Percentiles rank a stretch among this genome's conserved stretches.
These are phyloP conservation scores for Thelonectria olida DNA, from an alignment of 2,329 filamentous ascomycete genomes.

Conservation along the genomic window DNA sequence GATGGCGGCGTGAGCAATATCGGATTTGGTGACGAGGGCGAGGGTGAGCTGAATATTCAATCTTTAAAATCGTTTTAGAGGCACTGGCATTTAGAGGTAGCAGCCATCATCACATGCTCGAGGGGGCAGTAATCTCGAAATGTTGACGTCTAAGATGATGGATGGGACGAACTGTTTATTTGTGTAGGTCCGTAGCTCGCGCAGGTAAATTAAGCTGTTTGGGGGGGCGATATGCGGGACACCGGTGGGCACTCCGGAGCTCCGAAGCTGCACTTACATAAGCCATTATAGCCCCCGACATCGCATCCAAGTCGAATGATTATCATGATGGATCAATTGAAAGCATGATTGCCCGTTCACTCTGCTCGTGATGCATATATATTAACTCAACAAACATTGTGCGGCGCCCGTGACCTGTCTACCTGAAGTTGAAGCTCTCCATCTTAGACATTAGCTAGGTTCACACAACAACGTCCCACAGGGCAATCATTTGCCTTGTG, in stretches of 20 bases:
- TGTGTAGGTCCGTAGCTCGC: neutral
- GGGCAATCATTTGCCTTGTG: too few relatives aligned
- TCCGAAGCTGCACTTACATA: neutral
- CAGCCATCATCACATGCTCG: conserved; percentile 23
- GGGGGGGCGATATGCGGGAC: too few relatives aligned
- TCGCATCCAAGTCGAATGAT: neutral
- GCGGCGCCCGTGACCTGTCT: too few relatives aligned
- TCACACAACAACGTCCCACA: neutral
- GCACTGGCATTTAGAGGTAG: conserved; percentile 3
- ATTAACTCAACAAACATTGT: too few relatives aligned
- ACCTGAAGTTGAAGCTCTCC: too few relatives aligned
- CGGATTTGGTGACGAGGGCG: neutral
- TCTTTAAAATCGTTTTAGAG: neutral
- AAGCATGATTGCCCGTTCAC: too few relatives aligned
- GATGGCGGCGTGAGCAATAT: neutral
- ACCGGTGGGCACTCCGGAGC: neutral
- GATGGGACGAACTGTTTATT: neutral
- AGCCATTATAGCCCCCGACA: neutral
- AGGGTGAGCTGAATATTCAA: neutral
- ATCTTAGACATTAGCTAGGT: neutral
- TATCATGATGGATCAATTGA: too few relatives aligned
- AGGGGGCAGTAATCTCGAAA: neutral
- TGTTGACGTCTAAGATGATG: conserved; percentile 5
- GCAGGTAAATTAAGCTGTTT: neutral
- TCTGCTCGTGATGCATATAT: too few relatives aligned